Evolutionary conservation across 2,329 filamentous ascomycete genomes (phyloP).

Genomic region (Fusarium solani-melongenae): DNA sequence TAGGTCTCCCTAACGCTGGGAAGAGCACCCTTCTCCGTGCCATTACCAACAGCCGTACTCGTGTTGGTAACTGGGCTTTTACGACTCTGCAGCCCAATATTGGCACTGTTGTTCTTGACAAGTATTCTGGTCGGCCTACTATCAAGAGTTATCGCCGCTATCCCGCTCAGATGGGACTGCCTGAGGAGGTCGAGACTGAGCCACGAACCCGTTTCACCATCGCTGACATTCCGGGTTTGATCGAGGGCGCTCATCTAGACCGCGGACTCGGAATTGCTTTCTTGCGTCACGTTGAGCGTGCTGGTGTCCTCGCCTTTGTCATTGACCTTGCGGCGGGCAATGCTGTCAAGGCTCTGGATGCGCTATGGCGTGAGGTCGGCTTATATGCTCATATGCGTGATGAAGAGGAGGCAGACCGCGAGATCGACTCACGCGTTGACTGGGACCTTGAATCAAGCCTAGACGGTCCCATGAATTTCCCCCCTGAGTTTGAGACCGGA

Average conservation of each 20-base stretch:
- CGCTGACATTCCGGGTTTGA: conserved; percentile 93
- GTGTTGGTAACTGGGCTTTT: conserved; percentile 95
- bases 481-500: conserved; percentile 28
- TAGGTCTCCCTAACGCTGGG: conserved; percentile 94
- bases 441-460: conserved; percentile 66
- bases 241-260: conserved; percentile 92
- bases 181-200: conserved; percentile 59
- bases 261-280: conserved; percentile 92
- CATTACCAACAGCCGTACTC: conserved; percentile 86
- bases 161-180: conserved; percentile 51
- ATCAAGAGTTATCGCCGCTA: conserved; percentile 52
- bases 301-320: conserved; percentile 92
- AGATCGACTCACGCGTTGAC: conserved; percentile 66
- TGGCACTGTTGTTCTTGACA: conserved; percentile 92
- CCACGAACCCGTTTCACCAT: conserved; percentile 86
- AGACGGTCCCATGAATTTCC: conserved; percentile 41
- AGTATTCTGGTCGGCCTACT: conserved; percentile 79
- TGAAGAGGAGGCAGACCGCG: conserved; percentile 75
- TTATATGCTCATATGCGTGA: conserved; percentile 85
- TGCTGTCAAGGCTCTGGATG: conserved; percentile 80
- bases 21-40: conserved; percentile 93
- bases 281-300: conserved; percentile 92
- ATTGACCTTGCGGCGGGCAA: conserved; percentile 85
- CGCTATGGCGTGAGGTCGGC: conserved; percentile 90
- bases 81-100: conserved; percentile 96